phyloP scores from a whole-genome alignment of 2,329 filamentous ascomycete genomes.

The Venturia carpophila region DNA sequence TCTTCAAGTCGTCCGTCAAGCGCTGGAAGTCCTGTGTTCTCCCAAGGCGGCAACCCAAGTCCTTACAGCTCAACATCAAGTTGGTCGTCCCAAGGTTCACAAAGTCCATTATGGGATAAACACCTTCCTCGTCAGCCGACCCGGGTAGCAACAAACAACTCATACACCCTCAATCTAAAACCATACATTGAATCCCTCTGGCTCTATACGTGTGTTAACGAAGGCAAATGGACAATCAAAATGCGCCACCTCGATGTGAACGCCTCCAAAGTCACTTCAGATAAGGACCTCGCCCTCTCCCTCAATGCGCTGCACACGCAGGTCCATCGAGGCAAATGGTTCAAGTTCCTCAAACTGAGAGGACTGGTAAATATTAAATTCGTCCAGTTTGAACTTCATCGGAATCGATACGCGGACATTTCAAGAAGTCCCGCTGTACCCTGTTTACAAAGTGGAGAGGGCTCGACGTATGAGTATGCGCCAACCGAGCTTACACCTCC shows the following conservation, averaged over 20 bases:
- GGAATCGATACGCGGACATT: constrained; percentile 35
- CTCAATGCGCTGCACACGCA: constrained; percentile 29
- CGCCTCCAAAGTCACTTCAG: constrained; percentile 27
- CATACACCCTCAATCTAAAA: constrained; percentile 6
- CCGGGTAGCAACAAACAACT: neutral
- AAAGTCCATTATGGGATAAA: constrained; percentile 5
- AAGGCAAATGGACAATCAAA: constrained; percentile 31
- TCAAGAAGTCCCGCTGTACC: constrained; percentile 24
- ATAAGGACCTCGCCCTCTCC: constrained; percentile 31
- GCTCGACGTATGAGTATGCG: constrained; percentile 31
- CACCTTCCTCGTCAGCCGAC: neutral
- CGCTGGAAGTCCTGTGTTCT: constrained; percentile 20
- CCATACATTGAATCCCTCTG: constrained; percentile 26
- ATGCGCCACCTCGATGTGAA: constrained; percentile 33
- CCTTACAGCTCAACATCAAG: constrained; percentile 24
- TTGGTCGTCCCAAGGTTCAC: constrained; percentile 13
- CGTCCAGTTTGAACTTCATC: constrained; percentile 34
- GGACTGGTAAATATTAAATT: constrained; percentile 33
- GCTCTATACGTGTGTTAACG: constrained; percentile 34
- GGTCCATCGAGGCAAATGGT: constrained; percentile 29
- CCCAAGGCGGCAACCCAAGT: constrained; percentile 26
- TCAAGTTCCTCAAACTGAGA: constrained; percentile 28
- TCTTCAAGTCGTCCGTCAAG: constrained; percentile 24
- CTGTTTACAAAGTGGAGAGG: constrained; percentile 23
- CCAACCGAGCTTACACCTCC: constrained; percentile 33